Evolutionary conservation across 2,329 filamentous ascomycete species (phyloP).

Genomic region (Emergomyces pasteurianus): DNA sequence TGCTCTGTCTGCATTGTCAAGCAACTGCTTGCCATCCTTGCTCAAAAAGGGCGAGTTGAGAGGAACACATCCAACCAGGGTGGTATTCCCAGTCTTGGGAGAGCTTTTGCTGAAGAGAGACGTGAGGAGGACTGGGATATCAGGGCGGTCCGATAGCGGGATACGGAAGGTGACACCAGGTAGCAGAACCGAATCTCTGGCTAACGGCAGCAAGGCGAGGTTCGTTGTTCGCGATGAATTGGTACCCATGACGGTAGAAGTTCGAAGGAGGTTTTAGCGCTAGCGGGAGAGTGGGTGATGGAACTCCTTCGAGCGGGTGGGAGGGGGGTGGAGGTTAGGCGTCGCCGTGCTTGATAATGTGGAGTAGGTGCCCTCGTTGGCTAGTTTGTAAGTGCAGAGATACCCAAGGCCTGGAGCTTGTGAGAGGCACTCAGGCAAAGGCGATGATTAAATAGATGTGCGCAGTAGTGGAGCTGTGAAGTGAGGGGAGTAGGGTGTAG

Average conservation of each 20-base stretch:
- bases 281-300: not conserved
- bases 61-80: conserved; percentile 80
- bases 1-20: conserved; percentile 50
- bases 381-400: not conserved
- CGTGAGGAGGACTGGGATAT: conserved; percentile 78
- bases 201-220: conserved; percentile 70
- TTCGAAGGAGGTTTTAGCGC: conserved; percentile 3
- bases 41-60: conserved; percentile 64
- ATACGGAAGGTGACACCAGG: conserved; percentile 79
- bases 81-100: conserved; percentile 50
- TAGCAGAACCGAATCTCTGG: conserved; percentile 67
- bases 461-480: not conserved
- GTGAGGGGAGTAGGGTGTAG: not conserved
- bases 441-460: not conserved
- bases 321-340: not conserved
- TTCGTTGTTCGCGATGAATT: conserved; percentile 22
- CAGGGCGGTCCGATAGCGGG: conserved; percentile 68
- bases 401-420: not conserved
- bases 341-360: not conserved
- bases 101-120: conserved; percentile 68
- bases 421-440: not conserved
- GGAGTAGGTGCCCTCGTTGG: not conserved
- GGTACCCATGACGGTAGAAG: conserved; percentile 23
- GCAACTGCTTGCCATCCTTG: conserved; percentile 61
- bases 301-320: not conserved